These are phyloP conservation scores for Rhododendron simsii DNA, from an alignment of 148 eudicot genomes.

Conservation along the genomic window DNA sequence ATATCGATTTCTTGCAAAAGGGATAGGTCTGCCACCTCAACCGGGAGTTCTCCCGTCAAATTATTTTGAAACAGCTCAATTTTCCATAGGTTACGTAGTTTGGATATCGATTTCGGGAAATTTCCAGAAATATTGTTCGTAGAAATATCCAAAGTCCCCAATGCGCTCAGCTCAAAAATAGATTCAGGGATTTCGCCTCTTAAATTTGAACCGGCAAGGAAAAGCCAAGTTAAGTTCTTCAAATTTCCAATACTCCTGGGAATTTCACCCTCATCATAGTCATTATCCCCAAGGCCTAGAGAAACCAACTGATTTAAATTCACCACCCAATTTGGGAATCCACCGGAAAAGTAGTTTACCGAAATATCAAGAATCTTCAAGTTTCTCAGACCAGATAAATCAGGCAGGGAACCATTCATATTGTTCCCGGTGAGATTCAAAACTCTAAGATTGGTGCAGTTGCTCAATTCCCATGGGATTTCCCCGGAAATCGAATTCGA, in stretches of 20 bases:
- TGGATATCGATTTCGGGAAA: constrained; percentile 46
- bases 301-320: constrained; percentile 46
- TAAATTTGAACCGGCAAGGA: constrained; percentile 39
- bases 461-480: constrained; percentile 41
- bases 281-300: constrained; percentile 56
- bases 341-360: constrained; percentile 55
- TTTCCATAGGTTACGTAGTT: constrained; percentile 46
- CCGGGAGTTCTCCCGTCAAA: constrained; percentile 71
- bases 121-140: constrained; percentile 58
- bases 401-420: constrained; percentile 70
- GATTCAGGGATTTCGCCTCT: constrained; percentile 75
- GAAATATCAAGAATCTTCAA: constrained; percentile 70
- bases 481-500: constrained; percentile 43
- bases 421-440: constrained; percentile 60
- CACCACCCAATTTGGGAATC: constrained; percentile 72
- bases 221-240: constrained; percentile 64
- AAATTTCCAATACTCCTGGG: constrained; percentile 60
- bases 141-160: constrained; percentile 62
- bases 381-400: constrained; percentile 49
- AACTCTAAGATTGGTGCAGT: constrained; percentile 52
- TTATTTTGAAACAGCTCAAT: constrained; percentile 75
- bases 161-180: constrained; percentile 44
- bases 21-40: constrained; percentile 50
- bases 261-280: constrained; percentile 53
- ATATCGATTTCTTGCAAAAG: constrained; percentile 74